Evolutionary conservation across 768 basidiomycete species (phyloP), one percentile per base, ranked within the genome.

Genomic region (Leccinum rimulosum): DNA sequence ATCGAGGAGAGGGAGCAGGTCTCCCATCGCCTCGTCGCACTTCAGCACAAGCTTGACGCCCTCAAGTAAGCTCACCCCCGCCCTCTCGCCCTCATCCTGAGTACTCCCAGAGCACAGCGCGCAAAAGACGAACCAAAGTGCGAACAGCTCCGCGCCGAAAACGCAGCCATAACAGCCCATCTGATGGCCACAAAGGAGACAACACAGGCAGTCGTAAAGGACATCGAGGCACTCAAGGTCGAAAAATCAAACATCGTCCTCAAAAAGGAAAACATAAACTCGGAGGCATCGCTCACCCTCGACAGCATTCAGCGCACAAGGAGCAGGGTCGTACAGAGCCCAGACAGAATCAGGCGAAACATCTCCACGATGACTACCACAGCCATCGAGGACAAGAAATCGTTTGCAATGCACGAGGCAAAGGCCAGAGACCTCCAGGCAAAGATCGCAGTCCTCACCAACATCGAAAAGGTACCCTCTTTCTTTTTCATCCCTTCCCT

Each of bases 321-420:
- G 52, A 77, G 84, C 30, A 85, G 93, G 28, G 88, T 97, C 61
- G 93, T 97, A 3, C 91, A 94, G 70, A 94, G 92, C 0, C 95
- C 95, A 0, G 95, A 96, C 50, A 83, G 94, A 49, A 89, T 96
- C 64, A 90, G 88, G 69, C 84, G 87, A 53, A 89, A 85, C 47
- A 96, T 96, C 65, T 74, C 80, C 11, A 78, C 83, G n/a, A 93
- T 96, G 89, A 80, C 83, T 3, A 69, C 76, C 6, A 85, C 82
- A 0, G 84, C 85, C 1, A 71, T 81, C 17, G 87, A 89, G 55
- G 92, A 95, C 64, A 91, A 91, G 68, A 83, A 79, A 60, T 79
- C 79, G 1, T 79, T 91, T 19, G 77, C 81, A 1, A 72, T 80
- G 61, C 84, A 87, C 62, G 89, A 94, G 66, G 78, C 80, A 12